Base-by-base conservation (phyloP, 805 yeast genomes). In the Candida anglica region DNA sequence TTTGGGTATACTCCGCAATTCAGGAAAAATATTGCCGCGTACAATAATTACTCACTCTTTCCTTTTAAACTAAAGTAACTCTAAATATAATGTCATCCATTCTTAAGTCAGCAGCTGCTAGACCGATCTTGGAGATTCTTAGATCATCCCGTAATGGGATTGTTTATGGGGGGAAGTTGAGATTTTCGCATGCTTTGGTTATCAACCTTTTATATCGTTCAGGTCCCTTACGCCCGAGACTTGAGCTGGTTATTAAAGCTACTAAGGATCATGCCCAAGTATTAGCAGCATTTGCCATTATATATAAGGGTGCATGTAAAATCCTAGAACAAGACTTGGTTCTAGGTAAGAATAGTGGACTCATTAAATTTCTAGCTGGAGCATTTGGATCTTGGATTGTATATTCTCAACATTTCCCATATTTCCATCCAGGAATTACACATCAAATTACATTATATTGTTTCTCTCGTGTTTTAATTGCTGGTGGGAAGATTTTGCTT, bases 381-480 rank as follows among this genome's bases (percentile, higher is more conserved):
- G 53, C 59, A 15, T 41, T 66, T 33, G 68, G 68, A 3, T 53
- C 66, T 7, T 67, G 69, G 70, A 48, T 62, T 10, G 71, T 66
- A 15, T 66, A 66, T 47, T 59, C 66, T 22, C 71, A 66, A 43
- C 62, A 63, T 43, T 70, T 74, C 41, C 53, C 54, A 40, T 60
- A 52, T 27, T 66, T 66, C 48, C 64, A 65, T 42, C 63, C 68
- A 14, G 71, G 65, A 3, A 79, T 82, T 19, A 69, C 84, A n/a
- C 81, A 77, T 41, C 89, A 83, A 55, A 74, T 84, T 43, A 84
- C 88, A 1, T 66, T 84, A 32, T 84, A 84, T 48, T 81, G 86
- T 41, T 72, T 80, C 36, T 77, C 86, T 3, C 65, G 94, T 27
- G 86, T 81, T 4, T 50, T 76, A 32, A 50, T 85, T 27, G 91